A percentile compares a stretch with the other conserved stretches of the same genome.
phyloP scores from a whole-genome alignment of 2,329 filamentous ascomycete genomes.

The Paramyrothecium sp. region DNA sequence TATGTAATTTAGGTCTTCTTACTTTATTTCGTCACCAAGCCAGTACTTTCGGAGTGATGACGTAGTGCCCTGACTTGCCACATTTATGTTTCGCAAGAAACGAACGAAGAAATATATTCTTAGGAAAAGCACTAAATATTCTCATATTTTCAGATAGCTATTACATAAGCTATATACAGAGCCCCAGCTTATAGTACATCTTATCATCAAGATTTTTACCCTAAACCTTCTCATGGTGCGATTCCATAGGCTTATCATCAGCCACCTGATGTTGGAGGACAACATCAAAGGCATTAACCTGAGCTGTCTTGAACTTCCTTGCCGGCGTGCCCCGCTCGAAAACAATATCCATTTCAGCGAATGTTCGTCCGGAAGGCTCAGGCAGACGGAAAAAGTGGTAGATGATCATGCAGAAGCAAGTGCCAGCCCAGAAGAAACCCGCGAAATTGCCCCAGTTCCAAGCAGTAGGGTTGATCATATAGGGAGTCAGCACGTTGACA shows the following conservation, averaged over 20 bases:
- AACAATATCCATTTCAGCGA: conserved; percentile 26
- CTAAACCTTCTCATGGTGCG: not conserved
- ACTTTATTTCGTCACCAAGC: no score
- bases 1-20: no score
- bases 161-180: no score
- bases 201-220: not conserved
- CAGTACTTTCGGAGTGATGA: no score
- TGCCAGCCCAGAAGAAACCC: conserved; percentile 33
- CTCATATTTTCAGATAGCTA: no score
- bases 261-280: conserved; percentile 1
- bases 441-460: conserved; percentile 35
- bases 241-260: not conserved
- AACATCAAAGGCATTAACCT: conserved; percentile 8
- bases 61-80: no score
- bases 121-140: no score
- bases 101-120: no score
- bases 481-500: conserved; percentile 17
- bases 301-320: conserved; percentile 24
- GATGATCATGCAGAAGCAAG: conserved; percentile 34
- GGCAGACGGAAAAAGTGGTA: conserved; percentile 9
- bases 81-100: no score
- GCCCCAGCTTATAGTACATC: no score
- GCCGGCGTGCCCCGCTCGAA: conserved; percentile 28
- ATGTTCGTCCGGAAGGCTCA: conserved; percentile 26
- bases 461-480: conserved; percentile 27